Conservation (phyloP, 805 yeast species). For the Schizosaccharomyces japonicus region DNA sequence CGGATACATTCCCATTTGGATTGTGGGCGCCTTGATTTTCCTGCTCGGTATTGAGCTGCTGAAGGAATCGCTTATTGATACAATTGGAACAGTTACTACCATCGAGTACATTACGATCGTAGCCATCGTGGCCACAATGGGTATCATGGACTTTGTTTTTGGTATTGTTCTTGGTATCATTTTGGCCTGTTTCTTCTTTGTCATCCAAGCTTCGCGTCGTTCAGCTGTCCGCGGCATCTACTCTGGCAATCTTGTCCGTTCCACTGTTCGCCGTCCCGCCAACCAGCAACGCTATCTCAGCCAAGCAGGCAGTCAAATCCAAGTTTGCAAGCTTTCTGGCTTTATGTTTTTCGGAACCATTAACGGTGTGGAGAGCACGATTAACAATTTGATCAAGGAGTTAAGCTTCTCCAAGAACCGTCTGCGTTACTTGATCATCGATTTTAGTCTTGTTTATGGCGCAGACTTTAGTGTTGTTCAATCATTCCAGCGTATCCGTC, state of each 20-base stretch:
- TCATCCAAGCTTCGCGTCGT: slow-evolving; percentile 69
- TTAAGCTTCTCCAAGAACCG: slow-evolving; percentile 26
- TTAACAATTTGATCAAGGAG: slow-evolving; percentile 42
- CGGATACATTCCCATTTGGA: slow-evolving; percentile 84
- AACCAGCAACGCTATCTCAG: slow-evolving; percentile 63
- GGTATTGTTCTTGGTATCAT: slow-evolving; percentile 81
- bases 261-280: slow-evolving; percentile 79
- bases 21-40: slow-evolving; percentile 80
- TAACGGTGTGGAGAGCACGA: slow-evolving; percentile 63
- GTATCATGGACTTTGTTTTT: slow-evolving; percentile 77
- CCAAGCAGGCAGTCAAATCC: slow-evolving; percentile 75
- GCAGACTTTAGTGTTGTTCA: slow-evolving; percentile 92
- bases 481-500: slow-evolving; percentile 68
- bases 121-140: slow-evolving; percentile 82
- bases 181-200: slow-evolving; percentile 80
- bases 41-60: slow-evolving; percentile 73
- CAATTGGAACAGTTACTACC: slow-evolving; percentile 45
- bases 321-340: slow-evolving; percentile 68
- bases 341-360: slow-evolving; percentile 86
- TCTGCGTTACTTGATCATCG: slow-evolving; percentile 59
- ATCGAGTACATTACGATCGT: slow-evolving; percentile 71
- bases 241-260: slow-evolving; percentile 70
- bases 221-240: slow-evolving; percentile 63
- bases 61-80: slow-evolving; percentile 67
- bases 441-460: slow-evolving; percentile 53